Conservation (phyloP, 2,329 filamentous ascomycete species). For the Trichophyton benhamiae region DNA sequence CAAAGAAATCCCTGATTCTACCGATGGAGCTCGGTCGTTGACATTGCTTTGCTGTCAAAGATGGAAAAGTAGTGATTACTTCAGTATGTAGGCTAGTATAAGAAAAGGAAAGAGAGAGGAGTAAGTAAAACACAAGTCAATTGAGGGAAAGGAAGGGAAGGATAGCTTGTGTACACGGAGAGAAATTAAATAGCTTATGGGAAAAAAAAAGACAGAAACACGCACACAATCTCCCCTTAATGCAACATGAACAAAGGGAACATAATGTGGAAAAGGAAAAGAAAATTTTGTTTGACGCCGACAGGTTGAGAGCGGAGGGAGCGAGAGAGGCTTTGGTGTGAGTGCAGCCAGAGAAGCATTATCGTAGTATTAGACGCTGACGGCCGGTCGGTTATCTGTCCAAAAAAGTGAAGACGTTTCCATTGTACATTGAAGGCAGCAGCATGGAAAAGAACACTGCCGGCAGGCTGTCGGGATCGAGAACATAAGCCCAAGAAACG, state of each 20-base stretch:
- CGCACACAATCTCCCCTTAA: neutral
- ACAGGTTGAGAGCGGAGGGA: neutral
- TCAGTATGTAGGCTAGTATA: neutral
- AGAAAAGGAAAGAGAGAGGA: neutral
- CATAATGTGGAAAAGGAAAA: neutral
- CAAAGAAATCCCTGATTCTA: constrained; percentile 1
- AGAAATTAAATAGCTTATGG: neutral
- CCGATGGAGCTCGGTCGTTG: neutral
- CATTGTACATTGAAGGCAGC: neutral
- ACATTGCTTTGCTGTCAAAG: too few species aligned
- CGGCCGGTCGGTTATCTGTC: neutral
- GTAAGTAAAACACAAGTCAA: neutral
- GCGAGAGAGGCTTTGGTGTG: neutral
- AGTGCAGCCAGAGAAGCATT: constrained; percentile 1
- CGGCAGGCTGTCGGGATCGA: neutral
- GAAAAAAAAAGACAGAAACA: neutral
- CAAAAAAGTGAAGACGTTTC: neutral
- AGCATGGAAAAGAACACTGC: neutral
- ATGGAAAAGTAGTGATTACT: constrained; percentile 3
- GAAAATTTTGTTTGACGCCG: neutral
- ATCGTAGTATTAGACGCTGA: neutral
- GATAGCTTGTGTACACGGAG: neutral
- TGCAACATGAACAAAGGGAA: constrained; percentile 1
- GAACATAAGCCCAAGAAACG: neutral
- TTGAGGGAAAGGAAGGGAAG: neutral